Conservation (phyloP, 73 alveolate genomes). For the Effrenium voratum region DNA sequence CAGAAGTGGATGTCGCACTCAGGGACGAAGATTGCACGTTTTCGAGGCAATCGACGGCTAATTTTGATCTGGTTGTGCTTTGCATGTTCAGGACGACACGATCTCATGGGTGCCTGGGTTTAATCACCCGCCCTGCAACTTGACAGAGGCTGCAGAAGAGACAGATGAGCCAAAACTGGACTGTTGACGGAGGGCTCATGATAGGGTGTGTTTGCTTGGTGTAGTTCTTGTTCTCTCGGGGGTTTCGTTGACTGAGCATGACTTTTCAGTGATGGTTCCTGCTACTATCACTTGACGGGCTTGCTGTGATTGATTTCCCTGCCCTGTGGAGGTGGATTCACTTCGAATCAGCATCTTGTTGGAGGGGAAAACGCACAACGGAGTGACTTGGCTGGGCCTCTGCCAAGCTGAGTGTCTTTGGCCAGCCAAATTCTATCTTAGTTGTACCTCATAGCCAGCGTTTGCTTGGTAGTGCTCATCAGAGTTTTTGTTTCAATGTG, state of each 20-base stretch:
- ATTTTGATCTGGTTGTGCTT: background rate
- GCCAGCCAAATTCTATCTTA: background rate
- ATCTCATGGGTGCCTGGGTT: conserved; percentile 73
- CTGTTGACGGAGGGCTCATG: background rate
- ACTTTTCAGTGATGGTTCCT: background rate
- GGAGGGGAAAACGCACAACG: conserved; percentile 75
- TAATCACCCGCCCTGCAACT: conserved; percentile 59
- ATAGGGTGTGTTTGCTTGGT: background rate
- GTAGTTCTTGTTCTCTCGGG: background rate
- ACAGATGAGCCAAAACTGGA: no score
- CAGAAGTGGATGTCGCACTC: background rate
- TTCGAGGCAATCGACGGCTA: background rate
- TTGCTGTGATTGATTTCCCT: background rate
- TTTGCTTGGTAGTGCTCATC: background rate
- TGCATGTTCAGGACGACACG: conserved; percentile 18
- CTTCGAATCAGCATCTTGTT: conserved; percentile 48
- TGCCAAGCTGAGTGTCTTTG: background rate
- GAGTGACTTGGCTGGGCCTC: background rate
- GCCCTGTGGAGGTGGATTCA: conserved; percentile 41
- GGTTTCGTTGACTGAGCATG: background rate
- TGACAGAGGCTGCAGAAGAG: background rate
- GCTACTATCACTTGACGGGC: background rate
- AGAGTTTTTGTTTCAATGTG: background rate
- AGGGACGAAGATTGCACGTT: background rate
- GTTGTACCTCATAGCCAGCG: background rate